Evolutionary conservation across 192 early-diverging fungal species (phyloP).

Genomic region (Dissophora globulifera): DNA sequence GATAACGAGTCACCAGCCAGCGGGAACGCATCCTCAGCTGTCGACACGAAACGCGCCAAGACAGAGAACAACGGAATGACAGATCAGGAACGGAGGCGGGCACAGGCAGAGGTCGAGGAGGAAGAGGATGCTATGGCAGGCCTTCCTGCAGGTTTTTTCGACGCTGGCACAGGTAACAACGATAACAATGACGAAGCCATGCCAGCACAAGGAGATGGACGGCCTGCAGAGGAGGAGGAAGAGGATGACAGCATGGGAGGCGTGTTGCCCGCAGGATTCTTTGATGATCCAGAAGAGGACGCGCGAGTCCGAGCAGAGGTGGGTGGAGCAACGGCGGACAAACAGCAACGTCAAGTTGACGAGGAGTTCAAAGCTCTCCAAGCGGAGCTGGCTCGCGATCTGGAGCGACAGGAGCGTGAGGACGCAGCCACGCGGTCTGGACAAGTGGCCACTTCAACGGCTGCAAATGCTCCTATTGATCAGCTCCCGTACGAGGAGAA

Average conservation of each 20-base stretch:
- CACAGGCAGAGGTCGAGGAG: constrained; percentile 31
- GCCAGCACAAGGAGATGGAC: background rate
- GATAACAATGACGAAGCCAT: background rate
- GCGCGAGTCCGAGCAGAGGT: constrained; percentile 51
- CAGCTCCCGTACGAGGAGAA: constrained; percentile 34
- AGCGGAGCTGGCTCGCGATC: constrained; percentile 33
- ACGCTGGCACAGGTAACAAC: constrained; percentile 18
- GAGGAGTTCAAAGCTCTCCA: constrained; percentile 39
- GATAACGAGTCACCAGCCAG: constrained; percentile 8
- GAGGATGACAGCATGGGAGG: constrained; percentile 36
- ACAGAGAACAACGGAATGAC: constrained; percentile 4
- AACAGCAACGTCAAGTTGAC: constrained; percentile 44
- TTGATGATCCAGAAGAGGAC: constrained; percentile 62
- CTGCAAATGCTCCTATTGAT: background rate
- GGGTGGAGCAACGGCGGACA: constrained; percentile 44
- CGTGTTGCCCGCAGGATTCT: constrained; percentile 63
- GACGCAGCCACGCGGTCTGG: background rate
- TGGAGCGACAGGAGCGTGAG: constrained; percentile 37
- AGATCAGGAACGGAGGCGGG: constrained; percentile 31
- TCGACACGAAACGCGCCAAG: constrained; percentile 42
- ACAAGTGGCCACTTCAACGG: background rate
- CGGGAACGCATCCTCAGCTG: too few relatives aligned
- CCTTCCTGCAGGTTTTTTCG: constrained; percentile 61
- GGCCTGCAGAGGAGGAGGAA: constrained; percentile 2
- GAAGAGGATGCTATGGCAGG: constrained; percentile 50